Base-by-base conservation (phyloP, 2,329 filamentous ascomycete genomes). In the Torrubiella hemipterigena region DNA sequence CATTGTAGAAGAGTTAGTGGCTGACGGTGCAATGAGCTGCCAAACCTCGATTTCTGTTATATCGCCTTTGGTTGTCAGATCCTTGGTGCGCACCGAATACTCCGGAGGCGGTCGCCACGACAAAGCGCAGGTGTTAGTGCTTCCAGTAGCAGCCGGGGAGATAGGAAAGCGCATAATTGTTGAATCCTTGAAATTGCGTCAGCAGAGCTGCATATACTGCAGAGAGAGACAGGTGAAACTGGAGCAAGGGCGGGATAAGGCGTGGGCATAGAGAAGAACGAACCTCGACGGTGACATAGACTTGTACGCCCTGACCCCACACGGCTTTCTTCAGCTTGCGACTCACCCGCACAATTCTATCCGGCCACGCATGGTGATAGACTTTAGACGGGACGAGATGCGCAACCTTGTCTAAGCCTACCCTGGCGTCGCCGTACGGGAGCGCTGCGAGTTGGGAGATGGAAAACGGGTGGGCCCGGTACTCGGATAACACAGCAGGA, bases 1-100 rank as follows among this genome's bases (percentile, higher is more conserved):
- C 17, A 30, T 29, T n/a, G 15, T 34, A 11, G 27, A 24, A 11
- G 25, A 18, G 12, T 7, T n/a, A 8, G 26, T 34, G 27, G 32
- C 20, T 9, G 32, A 29, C 14, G 20, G 27, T 9, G 22, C 27
- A 27, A 34, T 31, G 8, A 29, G 32, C 20, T 34, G 32, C 21
- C 21, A 34, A 10, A 30, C 27, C 22, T 29, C 32, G n/a, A 31
- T 25, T 31, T 26, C 30, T 14, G 30, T 13, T 15, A 34, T 14
- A 17, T 34, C 32, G 9, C 32, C 32, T 27, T 29, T 34, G 20
- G 26, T 34, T n/a, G 27, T 28, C 4, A 34, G 30, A 15, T 31
- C 30, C n/a, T 18, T 15, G 30, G 22, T 9, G 16, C 30, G 30
- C 15, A 5, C 22, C 8, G 30, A 31, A 2, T 19, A 12, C 30